Evolutionary conservation across 2,329 filamentous ascomycete species (phyloP), one percentile per base, ranked within the genome.

Genomic region (Amphichorda felina): DNA sequence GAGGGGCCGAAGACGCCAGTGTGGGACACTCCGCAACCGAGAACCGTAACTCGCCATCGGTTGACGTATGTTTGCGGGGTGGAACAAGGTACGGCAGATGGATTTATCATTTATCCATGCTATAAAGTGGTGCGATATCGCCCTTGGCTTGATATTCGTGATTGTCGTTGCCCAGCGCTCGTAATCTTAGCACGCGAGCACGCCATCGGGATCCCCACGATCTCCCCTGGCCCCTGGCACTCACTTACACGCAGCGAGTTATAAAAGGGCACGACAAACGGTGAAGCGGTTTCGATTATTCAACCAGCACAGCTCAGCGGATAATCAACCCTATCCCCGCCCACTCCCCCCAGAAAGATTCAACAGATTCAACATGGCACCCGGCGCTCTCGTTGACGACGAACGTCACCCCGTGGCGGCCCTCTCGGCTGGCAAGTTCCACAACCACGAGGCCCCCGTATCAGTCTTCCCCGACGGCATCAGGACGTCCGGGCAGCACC

Each of bases 401-500:
- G 14, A 28, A 5, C 13, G 18, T 10, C 35, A 19, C 28, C n/a
- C n/a, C 8, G 22, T 18, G 17, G 35, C 7, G 7, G 17, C 25
- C 19, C 18, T 36, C 26, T 14, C 18, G 24, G 19, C 34, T 17
- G 27, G 27, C 34, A 37, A 37, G 25, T 31, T 27, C 16, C 9
- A 30, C 14, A 38, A 35, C 32, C 22, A 27, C 13, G 27, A 32
- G 9, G 37, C 32, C 8, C 33, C 33, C 19, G 13, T n/a, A 11
- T 33, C 30, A 19, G 29, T 64, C 41, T 67, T 66, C 49, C 64
- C 63, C 4, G 64, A 67, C 34, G 64, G 63, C 27, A 63, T 65
- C 50, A 57, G 62, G 30, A 72, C 68, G 1, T 69, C 79, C 1
- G 83, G 83, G 27, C 83, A 89, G 52, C 79, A 83, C 45, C 64